Percentiles rank a stretch among this genome's conserved stretches.
These are phyloP conservation scores for Yamadazyma scolyti DNA, from an alignment of 805 yeast genomes.

Conservation along the genomic window DNA sequence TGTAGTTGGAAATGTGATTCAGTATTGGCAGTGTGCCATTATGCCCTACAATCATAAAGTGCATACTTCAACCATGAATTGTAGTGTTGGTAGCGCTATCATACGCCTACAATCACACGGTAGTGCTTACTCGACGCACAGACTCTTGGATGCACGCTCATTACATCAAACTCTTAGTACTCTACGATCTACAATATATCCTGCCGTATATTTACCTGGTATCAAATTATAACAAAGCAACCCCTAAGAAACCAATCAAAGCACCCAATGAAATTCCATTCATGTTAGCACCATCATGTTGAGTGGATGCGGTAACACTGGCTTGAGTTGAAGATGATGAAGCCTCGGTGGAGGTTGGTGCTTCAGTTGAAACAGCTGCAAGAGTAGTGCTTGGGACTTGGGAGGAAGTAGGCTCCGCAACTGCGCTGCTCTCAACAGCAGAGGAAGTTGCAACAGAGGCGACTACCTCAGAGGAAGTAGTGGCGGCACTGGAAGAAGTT, in stretches of 20 bases:
- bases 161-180: too few relatives aligned
- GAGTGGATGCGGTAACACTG: conserved; percentile 9
- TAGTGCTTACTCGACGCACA: too few relatives aligned
- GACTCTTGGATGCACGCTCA: too few relatives aligned
- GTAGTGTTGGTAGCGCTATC: too few relatives aligned
- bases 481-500: conserved; percentile 5
- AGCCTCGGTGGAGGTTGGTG: conserved; percentile 2
- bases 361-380: conserved; percentile 4
- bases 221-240: conserved; percentile 31
- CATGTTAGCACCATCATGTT: conserved; percentile 12
- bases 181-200: too few relatives aligned
- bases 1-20: too few relatives aligned
- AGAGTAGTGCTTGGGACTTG: conserved; percentile 5
- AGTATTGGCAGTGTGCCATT: too few relatives aligned
- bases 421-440: conserved; percentile 2
- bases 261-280: conserved; percentile 29
- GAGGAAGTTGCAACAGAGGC: conserved; percentile 11
- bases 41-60: too few relatives aligned
- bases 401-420: conserved; percentile 11
- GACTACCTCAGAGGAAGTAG: conserved; percentile 7
- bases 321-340: conserved; percentile 5
- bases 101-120: too few relatives aligned
- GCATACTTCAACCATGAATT: too few relatives aligned
- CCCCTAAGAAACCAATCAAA: conserved; percentile 38
- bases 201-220: too few relatives aligned